Base-by-base conservation (phyloP, 176 grass and related monocot genomes). In the Themeda triandra region DNA sequence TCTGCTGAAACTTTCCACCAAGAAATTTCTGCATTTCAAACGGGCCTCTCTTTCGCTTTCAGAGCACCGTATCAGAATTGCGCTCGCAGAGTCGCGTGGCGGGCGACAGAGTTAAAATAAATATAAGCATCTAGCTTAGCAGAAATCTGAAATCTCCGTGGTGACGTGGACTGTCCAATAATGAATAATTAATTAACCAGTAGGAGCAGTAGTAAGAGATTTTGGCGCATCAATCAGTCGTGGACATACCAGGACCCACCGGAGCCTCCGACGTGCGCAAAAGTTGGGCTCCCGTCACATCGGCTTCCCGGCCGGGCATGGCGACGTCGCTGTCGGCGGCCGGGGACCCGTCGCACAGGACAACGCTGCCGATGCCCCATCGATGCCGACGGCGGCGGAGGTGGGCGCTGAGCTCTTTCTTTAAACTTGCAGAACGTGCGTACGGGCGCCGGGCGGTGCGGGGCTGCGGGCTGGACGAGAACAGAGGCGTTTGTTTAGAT, bases 251-350 rank as follows among this genome's bases (percentile, higher is more conserved):
- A n/a, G 11, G 2, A 12, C 53, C 75, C 80, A 30, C 48, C 27
- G 60, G 41, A 4, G 15, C 10, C 14, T 9, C 17, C 6, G 69
- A 81, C 83, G 84, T 83, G 84, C 14, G 21, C 73, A 66, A 37
- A 78, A 59, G 79, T 73, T 86, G 25, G 84, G 79, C 65, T 78
- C 13, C 53, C 23, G 79, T 90, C 84, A 60, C 56, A 31, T 86
- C 88, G 2, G 48, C 24, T 53, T 14, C 78, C 72, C 30, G 63
- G 30, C 30, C 33, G 63, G 76, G n/a, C 72, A 42, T 75, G 36
- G 72, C 72, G 73, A 13, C 64, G 80, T 82, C 17, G 80, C 79
- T 77, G 72, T 82, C 51, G 45, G 75, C 58, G 67, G 45, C 66
- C 11, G 60, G 80, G 82, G 30, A 35, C 76, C 75, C 60, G 66